Evolutionary conservation across 176 grass and related monocot species (phyloP).

Genomic region (Aegilops speltoides): DNA sequence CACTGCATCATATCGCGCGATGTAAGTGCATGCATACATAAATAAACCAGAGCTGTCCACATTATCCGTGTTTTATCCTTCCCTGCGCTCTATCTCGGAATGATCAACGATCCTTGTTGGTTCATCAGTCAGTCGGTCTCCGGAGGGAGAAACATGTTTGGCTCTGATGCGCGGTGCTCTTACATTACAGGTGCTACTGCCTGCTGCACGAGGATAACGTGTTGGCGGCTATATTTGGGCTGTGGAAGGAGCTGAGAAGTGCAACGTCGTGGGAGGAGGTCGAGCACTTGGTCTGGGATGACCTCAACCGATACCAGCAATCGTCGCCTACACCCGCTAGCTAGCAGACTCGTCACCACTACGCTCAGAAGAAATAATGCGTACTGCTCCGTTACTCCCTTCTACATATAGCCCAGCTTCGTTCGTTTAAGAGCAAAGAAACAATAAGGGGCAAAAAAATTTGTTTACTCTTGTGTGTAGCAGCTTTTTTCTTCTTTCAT

Average conservation of each 20-base stretch:
- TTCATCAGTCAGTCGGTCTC: not conserved
- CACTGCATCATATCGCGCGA: constrained; percentile 69
- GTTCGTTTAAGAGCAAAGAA: not conserved
- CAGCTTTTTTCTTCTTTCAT: not conserved
- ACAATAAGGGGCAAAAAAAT: not conserved
- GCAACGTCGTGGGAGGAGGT: constrained; percentile 74
- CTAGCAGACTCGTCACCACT: constrained; percentile 1
- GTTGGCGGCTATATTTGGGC: constrained; percentile 79
- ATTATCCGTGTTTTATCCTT: too few species aligned
- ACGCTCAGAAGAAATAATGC: not conserved
- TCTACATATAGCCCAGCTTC: not conserved
- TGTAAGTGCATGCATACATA: constrained; percentile 45
- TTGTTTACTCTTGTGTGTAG: not conserved
- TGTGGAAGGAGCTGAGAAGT: constrained; percentile 70
- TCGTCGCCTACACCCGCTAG: constrained; percentile 5
- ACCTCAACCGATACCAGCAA: constrained; percentile 69
- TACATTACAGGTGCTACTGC: constrained; percentile 74
- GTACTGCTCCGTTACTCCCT: not conserved
- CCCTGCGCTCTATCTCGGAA: too few species aligned
- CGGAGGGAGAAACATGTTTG: not conserved
- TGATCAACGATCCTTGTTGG: not conserved
- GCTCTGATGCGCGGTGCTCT: not conserved
- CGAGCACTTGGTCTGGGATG: constrained; percentile 73
- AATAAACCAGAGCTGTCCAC: not conserved
- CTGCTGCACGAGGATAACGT: constrained; percentile 88